phyloP scores from a whole-genome alignment of 208 protist species.

The Acanthamoeba lenticulata region DNA sequence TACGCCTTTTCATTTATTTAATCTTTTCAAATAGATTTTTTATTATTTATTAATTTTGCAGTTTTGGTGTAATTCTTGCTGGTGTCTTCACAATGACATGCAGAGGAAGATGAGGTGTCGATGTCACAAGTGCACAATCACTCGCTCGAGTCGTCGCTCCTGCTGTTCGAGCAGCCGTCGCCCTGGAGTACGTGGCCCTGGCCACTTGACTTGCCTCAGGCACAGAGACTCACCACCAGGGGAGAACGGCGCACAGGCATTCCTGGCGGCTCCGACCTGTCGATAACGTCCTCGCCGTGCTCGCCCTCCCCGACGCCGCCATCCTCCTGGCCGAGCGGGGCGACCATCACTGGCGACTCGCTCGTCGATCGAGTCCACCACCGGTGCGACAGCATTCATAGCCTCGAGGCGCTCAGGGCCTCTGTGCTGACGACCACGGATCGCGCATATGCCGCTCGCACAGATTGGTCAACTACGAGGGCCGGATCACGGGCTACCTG shows the following conservation, averaged over 20 bases:
- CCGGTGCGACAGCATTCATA: background rate
- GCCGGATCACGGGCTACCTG: background rate
- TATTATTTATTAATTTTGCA: too few relatives aligned
- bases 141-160: background rate
- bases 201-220: background rate
- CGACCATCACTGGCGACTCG: background rate
- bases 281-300: background rate
- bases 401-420: background rate
- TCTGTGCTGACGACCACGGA: too few relatives aligned
- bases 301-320: background rate
- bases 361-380: background rate
- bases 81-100: too few relatives aligned
- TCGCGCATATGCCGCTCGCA: too few relatives aligned
- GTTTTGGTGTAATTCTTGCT: too few relatives aligned
- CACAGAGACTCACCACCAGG: background rate
- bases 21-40: too few relatives aligned
- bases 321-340: background rate
- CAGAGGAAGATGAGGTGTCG: background rate
- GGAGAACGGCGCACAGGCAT: background rate
- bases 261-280: background rate
- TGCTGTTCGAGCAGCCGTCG: background rate
- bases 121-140: background rate
- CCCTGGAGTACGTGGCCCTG: background rate
- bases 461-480: conserved; percentile 23
- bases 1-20: too few relatives aligned